Percentiles rank a stretch among this genome's conserved stretches.
phyloP scores from a whole-genome alignment of 2,329 filamentous ascomycete species.

The Aspergillus novoparasiticus region DNA sequence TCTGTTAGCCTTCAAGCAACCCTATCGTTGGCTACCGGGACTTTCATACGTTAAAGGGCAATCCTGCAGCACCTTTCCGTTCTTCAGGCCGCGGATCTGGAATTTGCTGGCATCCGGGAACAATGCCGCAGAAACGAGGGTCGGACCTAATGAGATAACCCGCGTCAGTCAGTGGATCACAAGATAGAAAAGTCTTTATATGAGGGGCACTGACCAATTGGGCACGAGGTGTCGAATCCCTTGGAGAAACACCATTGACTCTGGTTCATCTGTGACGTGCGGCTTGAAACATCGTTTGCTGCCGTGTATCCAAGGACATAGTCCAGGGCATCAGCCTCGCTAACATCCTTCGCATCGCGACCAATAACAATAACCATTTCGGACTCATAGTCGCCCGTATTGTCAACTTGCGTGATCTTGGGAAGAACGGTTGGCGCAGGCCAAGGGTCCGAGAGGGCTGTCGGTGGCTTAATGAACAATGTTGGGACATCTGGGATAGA shows the following conservation, averaged over 20 bases:
- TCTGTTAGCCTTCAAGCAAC: conserved; percentile 11
- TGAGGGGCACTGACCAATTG: conserved; percentile 42
- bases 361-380: conserved; percentile 62
- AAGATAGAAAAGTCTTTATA: no score
- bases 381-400: conserved; percentile 62
- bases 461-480: conserved; percentile 61
- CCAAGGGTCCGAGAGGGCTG: conserved; percentile 58
- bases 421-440: conserved; percentile 55
- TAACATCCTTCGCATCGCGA: conserved; percentile 56
- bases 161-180: background rate
- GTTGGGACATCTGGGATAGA: conserved; percentile 57
- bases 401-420: conserved; percentile 55
- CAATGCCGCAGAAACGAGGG: conserved; percentile 47
- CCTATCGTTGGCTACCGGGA: background rate
- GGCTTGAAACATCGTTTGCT: conserved; percentile 65
- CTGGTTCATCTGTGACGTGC: conserved; percentile 58
- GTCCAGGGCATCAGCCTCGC: conserved; percentile 58
- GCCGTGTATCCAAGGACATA: conserved; percentile 67
- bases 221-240: conserved; percentile 60
- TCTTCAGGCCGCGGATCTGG: conserved; percentile 45
- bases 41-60: conserved; percentile 44
- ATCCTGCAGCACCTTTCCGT: conserved; percentile 56
- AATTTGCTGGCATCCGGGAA: conserved; percentile 37
- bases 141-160: conserved; percentile 43
- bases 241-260: conserved; percentile 63